Evolutionary conservation across 2,329 filamentous ascomycete genomes (phyloP).

Genomic region (Mycogone perniciosa): DNA sequence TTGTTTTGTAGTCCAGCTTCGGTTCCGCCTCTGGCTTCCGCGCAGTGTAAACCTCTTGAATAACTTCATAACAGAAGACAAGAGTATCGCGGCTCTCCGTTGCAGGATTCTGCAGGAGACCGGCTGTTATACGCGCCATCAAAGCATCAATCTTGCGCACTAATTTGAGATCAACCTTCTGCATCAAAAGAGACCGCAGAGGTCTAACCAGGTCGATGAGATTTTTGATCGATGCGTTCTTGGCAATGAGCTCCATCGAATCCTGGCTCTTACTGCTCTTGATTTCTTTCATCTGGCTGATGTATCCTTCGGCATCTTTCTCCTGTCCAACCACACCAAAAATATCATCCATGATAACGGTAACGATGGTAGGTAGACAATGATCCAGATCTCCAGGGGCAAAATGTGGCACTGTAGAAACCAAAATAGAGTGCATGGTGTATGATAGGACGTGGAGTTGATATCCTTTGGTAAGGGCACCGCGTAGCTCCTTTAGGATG

Average conservation of each 20-base stretch:
- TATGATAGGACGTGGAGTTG: constrained; percentile 94
- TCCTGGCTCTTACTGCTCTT: constrained; percentile 98
- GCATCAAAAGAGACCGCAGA: constrained; percentile 68
- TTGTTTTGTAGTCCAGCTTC: constrained; percentile 57
- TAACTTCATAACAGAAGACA: constrained; percentile 92
- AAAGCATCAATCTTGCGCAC: constrained; percentile 88
- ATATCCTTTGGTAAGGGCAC: constrained; percentile 77
- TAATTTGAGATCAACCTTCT: constrained; percentile 77
- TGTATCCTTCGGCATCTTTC: constrained; percentile 94
- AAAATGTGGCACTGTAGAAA: constrained; percentile 66
- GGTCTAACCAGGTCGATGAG: constrained; percentile 73
- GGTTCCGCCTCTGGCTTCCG: constrained; percentile 44
- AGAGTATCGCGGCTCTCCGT: constrained; percentile 75
- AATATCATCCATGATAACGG: constrained; percentile 93
- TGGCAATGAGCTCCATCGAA: constrained; percentile 88
- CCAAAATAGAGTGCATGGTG: constrained; percentile 85
- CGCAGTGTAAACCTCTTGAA: constrained; percentile 75
- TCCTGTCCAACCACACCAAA: constrained; percentile 90
- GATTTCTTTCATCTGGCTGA: constrained; percentile 92
- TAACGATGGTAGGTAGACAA: constrained; percentile 70
- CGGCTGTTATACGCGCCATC: constrained; percentile 73
- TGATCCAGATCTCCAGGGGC: constrained; percentile 83
- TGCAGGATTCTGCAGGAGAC: constrained; percentile 73
- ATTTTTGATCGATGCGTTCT: constrained; percentile 67
- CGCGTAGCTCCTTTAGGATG: constrained; percentile 83